phyloP scores from a whole-genome alignment of 306 rosid species.

The Prunus davidiana region DNA sequence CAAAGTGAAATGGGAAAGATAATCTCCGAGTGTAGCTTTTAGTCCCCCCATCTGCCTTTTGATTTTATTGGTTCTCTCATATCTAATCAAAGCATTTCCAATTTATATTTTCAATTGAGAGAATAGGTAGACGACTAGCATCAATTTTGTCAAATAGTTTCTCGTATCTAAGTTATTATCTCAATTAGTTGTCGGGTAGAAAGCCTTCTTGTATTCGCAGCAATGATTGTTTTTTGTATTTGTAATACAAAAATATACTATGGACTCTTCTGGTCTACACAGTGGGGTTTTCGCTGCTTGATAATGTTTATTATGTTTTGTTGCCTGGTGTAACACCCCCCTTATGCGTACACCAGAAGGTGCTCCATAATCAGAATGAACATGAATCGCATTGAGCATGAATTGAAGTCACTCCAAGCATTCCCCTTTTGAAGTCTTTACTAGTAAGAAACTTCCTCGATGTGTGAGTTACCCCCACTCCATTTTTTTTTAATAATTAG shows the following conservation, averaged over 20 bases:
- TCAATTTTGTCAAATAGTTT: constrained; percentile 3
- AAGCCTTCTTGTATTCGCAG: background rate
- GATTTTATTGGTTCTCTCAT: background rate
- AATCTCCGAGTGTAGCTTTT: constrained; percentile 3
- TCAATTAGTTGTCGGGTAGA: background rate
- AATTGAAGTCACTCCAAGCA: no score
- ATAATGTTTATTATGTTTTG: no score
- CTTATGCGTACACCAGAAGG: no score
- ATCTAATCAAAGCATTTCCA: background rate
- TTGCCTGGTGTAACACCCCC: no score
- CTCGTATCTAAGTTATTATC: background rate
- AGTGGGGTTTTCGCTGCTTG: no score
- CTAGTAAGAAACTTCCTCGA: no score
- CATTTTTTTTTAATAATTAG: no score
- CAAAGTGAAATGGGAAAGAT: no score
- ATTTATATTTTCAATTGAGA: background rate
- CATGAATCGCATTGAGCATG: no score
- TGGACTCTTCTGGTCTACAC: background rate
- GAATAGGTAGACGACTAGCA: background rate
- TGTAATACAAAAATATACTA: background rate
- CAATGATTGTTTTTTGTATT: background rate
- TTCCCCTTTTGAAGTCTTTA: no score
- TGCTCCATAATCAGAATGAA: no score
- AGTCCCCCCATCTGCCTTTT: background rate
- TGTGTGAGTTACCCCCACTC: no score